Evolutionary conservation across 1,139 yeast genomes (phyloP), one percentile per base, ranked within the genome.

Genomic region (Protomyces lactucae-debilis): DNA sequence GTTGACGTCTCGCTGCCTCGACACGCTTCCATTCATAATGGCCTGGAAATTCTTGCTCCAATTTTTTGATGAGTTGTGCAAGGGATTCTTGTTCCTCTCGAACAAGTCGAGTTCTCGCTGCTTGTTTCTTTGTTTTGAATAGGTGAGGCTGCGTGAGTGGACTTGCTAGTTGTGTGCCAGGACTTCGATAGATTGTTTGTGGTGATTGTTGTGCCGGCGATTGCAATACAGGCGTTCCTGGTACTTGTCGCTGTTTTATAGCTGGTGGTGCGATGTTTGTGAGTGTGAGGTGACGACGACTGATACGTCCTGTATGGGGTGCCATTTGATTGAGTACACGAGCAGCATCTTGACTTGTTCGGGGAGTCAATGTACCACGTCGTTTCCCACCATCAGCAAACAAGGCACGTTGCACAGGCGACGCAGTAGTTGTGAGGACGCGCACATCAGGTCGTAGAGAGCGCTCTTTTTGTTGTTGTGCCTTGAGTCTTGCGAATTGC

Each of bases 1-100:
- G 28, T 18, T 55, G 52, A 16, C 35, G 51, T 16, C 54, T 39
- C 52, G 52, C 57, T 40, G 45, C 43, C 39, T 59, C 63, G 18
- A 59, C 52, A 43, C 52, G 40, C 16, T 52, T 48, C 63, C 63
- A 59, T 23, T 59, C 52, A 45, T 59, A 59, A 5, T 59, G 52
- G 35, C 54, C 57, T 5, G 63, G 63, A 40, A 52, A 48, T 28
- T 59, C 63, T 25, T 35, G 28, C 35, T 55, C 28, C 45, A 59
- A n/a, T 16, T 52, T 48, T 9, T 56, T 57, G 18, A 59, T 43
- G 45, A 59, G 28, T 21, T 59, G 57, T 10, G 52, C 56, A n/a
- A 59, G 52, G 37, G 57, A 52, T 12, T 52, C 52, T 16, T 39
- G 52, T 10, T 59, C 63, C 16, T 46, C 54, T 36, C 23, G 37